Conservation (phyloP, 2,329 filamentous ascomycete genomes). For the Cytospora piceae region DNA sequence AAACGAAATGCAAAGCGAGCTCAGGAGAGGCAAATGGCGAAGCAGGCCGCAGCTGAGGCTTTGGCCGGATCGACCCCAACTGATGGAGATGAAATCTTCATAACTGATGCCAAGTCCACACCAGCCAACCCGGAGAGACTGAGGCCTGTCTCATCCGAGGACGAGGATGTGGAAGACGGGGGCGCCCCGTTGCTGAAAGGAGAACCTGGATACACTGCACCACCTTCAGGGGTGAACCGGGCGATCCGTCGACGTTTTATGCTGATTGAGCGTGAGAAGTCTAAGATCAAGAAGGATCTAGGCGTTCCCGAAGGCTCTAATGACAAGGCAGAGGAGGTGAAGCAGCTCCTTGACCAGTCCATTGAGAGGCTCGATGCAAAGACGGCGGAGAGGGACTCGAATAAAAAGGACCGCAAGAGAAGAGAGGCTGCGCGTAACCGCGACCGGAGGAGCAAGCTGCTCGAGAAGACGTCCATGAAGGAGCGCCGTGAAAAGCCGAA, state of each 20-base stretch:
- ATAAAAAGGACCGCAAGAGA: slow-evolving; percentile 32
- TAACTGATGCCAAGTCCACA: slow-evolving; percentile 37
- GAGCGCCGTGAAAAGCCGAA: slow-evolving; percentile 1
- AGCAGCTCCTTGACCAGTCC: slow-evolving; percentile 35
- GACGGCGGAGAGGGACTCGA: slow-evolving; percentile 32
- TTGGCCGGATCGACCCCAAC: slow-evolving; percentile 14
- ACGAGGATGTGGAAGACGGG: slow-evolving; percentile 25
- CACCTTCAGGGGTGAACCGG: slow-evolving; percentile 34
- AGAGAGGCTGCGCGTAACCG: slow-evolving; percentile 10
- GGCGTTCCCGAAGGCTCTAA: slow-evolving; percentile 32
- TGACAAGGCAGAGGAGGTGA: slow-evolving; percentile 35
- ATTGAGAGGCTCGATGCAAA: slow-evolving; percentile 33
- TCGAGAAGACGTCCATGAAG: slow-evolving; percentile 29
- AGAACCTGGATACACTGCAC: slow-evolving; percentile 20
- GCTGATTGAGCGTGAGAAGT: slow-evolving; percentile 37
- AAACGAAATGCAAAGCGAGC: slow-evolving; percentile 22
- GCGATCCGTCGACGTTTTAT: slow-evolving; percentile 36
- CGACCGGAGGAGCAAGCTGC: slow-evolving; percentile 31
- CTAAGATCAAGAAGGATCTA: slow-evolving; percentile 34
- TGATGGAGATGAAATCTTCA: slow-evolving; percentile 31
- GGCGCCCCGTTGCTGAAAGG: slow-evolving; percentile 16
- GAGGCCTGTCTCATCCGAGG: slow-evolving; percentile 20
- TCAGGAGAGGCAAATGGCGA: slow-evolving; percentile 30
- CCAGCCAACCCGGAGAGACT: slow-evolving; percentile 29
- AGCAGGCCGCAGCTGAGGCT: background rate